Evolutionary conservation across 805 yeast genomes (phyloP), one percentile per base, ranked within the genome.

Genomic region (Nematodospora valgi): DNA sequence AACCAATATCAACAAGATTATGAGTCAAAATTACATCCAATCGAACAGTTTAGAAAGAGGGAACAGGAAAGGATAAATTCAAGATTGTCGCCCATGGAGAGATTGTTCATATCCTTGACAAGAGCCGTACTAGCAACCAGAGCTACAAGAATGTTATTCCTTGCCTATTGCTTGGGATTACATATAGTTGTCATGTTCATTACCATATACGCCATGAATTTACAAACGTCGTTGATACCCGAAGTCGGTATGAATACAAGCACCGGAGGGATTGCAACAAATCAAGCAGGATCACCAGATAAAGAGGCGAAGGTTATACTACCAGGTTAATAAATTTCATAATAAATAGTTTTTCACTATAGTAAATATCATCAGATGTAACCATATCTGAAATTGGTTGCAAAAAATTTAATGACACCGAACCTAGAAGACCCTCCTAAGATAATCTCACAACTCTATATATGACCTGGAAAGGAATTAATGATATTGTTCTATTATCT

Each of bases 11-110:
- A 75, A 30, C 65, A 72, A 20, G 72, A 60, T 32, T 88, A 85
- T 62, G 95, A 87, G 47, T 80, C 82, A 34, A 81, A 80, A 32
- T 62, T 87, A 30, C 88, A 87, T 47, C 94, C 96, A 21, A 77
- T 88, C 41, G 91, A 85, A 46, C 83, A 78, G 49, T 86, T 91
- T 59, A 74, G 94, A 48, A 73, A 79, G 29, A 66, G 78, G 43
- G 96, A 87, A 52, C 76, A 83, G 23, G 87, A 82, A 48, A 68
- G 95, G 45, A 80, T 84, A 30, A 72, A 74, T 33, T 77, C 88
- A 6, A 73, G 76, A 31, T 67, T 88, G 55, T 79, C 89, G 2
- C 84, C 93, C 2, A 53, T 84, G 38, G 97, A 93, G 48, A 70
- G 94, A 40, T 59, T 85, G n/a, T 83, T 82, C 44, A 76, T 80